A percentile compares a stretch with the other conserved stretches of the same genome.
phyloP scores from a whole-genome alignment of 1,284 basidiomycete species.

The Lentinus polychrous region DNA sequence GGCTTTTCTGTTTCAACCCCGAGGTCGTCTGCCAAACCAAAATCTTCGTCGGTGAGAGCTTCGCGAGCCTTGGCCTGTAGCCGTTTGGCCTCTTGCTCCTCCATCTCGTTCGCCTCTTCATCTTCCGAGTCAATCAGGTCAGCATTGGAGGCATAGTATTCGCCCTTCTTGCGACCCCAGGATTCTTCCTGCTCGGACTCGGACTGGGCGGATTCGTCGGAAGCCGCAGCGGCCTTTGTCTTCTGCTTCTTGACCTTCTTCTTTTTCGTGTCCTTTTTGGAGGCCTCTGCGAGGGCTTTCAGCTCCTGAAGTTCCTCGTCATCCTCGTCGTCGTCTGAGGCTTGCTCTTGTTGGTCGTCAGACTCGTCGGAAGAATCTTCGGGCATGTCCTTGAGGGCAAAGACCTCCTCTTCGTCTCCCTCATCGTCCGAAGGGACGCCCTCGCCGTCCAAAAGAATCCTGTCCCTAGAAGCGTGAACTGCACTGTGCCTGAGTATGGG shows the following conservation, averaged over 20 bases:
- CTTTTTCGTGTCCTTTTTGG: constrained; percentile 24
- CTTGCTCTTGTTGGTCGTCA: constrained; percentile 41
- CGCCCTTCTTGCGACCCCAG: constrained; percentile 74
- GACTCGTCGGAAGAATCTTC: constrained; percentile 30
- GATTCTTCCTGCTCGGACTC: constrained; percentile 42
- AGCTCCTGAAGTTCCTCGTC: constrained; percentile 29
- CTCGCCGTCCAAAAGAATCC: constrained; percentile 67
- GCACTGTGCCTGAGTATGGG: background rate
- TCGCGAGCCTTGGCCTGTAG: constrained; percentile 76
- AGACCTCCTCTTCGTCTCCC: constrained; percentile 68
- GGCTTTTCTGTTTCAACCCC: constrained; percentile 29
- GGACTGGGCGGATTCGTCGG: constrained; percentile 24
- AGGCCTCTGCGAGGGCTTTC: constrained; percentile 21
- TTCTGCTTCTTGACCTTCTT: constrained; percentile 32
- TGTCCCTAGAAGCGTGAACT: constrained; percentile 72
- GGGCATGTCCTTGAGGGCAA: constrained; percentile 49
- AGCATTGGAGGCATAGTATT: constrained; percentile 84
- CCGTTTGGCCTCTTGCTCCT: constrained; percentile 81
- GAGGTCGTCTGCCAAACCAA: constrained; percentile 69
- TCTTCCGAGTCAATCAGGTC: constrained; percentile 76
- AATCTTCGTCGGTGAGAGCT: constrained; percentile 73
- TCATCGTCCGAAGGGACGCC: constrained; percentile 34
- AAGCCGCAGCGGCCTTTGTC: constrained; percentile 6
- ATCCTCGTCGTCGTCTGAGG: constrained; percentile 35
- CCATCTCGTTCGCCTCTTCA: constrained; percentile 80